Conservation (phyloP, 169 alveolate genomes). For the Amoebophrya sp. region DNA sequence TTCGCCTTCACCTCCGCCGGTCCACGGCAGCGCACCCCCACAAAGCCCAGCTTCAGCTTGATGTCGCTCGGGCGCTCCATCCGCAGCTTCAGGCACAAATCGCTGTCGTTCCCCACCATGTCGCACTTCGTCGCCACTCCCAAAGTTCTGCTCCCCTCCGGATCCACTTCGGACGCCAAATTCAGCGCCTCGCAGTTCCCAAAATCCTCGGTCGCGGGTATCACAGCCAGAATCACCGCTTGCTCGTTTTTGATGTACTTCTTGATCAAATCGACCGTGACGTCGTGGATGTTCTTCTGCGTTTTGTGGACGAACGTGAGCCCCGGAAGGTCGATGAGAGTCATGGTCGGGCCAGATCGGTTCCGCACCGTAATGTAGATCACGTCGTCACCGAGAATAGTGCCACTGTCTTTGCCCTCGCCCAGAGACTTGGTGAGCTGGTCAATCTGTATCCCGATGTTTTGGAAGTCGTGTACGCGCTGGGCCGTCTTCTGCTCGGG, state of each 20-base stretch:
- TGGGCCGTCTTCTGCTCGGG: background rate
- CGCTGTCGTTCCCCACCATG: background rate
- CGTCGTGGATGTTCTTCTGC: background rate
- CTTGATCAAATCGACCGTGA: background rate
- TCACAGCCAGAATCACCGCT: background rate
- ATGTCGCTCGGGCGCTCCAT: background rate
- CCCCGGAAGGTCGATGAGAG: background rate
- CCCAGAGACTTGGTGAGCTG: background rate
- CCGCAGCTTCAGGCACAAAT: background rate
- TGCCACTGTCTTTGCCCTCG: background rate
- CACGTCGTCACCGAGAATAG: background rate
- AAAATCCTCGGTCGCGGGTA: background rate
- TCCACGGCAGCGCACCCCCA: background rate
- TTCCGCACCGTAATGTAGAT: background rate
- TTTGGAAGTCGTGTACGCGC: background rate
- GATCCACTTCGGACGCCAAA: background rate
- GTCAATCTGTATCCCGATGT: background rate
- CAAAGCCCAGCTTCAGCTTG: background rate
- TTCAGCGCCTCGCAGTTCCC: background rate
- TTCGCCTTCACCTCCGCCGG: background rate
- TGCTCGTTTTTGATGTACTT: background rate
- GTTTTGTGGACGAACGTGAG: background rate
- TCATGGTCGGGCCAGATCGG: background rate
- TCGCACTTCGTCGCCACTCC: background rate
- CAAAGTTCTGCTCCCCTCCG: background rate